phyloP scores from a whole-genome alignment of 106 monocot species.

The Apostasia ramifera region DNA sequence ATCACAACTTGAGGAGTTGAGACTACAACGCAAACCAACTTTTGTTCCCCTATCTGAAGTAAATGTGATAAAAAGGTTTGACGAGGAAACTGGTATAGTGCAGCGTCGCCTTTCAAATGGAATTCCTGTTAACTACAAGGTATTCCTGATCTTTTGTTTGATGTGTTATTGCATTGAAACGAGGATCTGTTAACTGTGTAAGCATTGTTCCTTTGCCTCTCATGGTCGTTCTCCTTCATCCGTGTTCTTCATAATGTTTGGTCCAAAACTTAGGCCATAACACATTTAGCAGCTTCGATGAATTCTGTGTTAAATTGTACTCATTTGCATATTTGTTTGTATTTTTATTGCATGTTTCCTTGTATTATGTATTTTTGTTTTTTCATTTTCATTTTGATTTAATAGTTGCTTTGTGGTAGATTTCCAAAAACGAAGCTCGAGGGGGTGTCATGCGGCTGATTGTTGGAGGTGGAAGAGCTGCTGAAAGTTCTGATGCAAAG shows the following conservation, averaged over 20 bases:
- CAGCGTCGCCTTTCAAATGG: conserved; percentile 91
- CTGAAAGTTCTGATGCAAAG: conserved; percentile 64
- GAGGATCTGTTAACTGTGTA: too few relatives aligned
- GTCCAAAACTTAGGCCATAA: too few relatives aligned
- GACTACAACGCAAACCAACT: conserved; percentile 43
- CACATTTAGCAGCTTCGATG: too few relatives aligned
- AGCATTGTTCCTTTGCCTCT: too few relatives aligned
- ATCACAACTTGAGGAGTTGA: conserved; percentile 56
- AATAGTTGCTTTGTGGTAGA: conserved; percentile 27
- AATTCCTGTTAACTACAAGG: conserved; percentile 97
- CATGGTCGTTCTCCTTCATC: too few relatives aligned
- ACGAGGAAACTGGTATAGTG: conserved; percentile 78
- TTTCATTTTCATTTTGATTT: background rate
- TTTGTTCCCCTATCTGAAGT: conserved; percentile 45
- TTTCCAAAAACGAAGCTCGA: conserved; percentile 87
- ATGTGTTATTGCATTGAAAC: too few relatives aligned
- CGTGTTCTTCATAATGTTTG: too few relatives aligned
- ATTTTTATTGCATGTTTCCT: background rate
- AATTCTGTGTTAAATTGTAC: too few relatives aligned
- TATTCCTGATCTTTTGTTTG: conserved; percentile 15
- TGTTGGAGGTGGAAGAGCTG: conserved; percentile 88
- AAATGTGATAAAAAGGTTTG: conserved; percentile 48
- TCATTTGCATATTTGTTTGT: background rate
- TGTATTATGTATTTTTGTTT: background rate
- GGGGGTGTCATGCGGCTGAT: conserved; percentile 91